Percentiles rank a stretch among this genome's conserved stretches.
Conservation (phyloP, 495 filamentous ascomycete genomes). For the Penicillium paxilli region DNA sequence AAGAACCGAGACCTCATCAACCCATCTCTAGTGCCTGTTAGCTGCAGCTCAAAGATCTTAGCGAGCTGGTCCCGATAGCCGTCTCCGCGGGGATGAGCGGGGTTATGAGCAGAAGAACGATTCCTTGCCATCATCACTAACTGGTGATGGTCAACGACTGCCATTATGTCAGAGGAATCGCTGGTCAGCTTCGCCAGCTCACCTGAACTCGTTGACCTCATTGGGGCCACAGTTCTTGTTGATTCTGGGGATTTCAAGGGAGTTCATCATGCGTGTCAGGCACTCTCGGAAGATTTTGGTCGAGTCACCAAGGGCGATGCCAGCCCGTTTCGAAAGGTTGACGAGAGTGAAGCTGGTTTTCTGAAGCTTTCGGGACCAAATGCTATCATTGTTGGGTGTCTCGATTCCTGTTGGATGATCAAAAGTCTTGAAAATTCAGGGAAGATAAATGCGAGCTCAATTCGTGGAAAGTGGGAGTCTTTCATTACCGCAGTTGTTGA, state of each 20-base stretch:
- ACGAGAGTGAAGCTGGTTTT: constrained; percentile 19
- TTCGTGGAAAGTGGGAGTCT: constrained; percentile 68
- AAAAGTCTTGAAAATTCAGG: constrained; percentile 51
- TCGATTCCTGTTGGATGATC: constrained; percentile 63
- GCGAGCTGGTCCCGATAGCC: neutral
- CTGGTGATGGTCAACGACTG: neutral
- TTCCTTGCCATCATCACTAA: neutral
- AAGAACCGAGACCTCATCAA: constrained; percentile 9
- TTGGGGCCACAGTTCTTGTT: constrained; percentile 14
- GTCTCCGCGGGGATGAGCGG: neutral
- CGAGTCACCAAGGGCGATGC: constrained; percentile 61
- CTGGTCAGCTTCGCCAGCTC: constrained; percentile 15
- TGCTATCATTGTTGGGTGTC: constrained; percentile 70
- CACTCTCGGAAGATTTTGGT: constrained; percentile 71
- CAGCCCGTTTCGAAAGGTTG: constrained; percentile 37
- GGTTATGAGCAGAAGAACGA: neutral
- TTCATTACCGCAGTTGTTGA: constrained; percentile 61
- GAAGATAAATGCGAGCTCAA: constrained; percentile 55
- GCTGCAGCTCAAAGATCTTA: neutral
- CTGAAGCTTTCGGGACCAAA: constrained; percentile 9
- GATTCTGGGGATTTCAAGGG: constrained; percentile 59
- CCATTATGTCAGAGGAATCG: constrained; percentile 10
- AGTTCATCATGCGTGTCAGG: constrained; percentile 64
- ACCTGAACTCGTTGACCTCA: constrained; percentile 3
- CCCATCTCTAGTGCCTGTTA: neutral